These are phyloP conservation scores for Lophiostoma macrostomum DNA, from an alignment of 495 filamentous ascomycete genomes.

Conservation along the genomic window DNA sequence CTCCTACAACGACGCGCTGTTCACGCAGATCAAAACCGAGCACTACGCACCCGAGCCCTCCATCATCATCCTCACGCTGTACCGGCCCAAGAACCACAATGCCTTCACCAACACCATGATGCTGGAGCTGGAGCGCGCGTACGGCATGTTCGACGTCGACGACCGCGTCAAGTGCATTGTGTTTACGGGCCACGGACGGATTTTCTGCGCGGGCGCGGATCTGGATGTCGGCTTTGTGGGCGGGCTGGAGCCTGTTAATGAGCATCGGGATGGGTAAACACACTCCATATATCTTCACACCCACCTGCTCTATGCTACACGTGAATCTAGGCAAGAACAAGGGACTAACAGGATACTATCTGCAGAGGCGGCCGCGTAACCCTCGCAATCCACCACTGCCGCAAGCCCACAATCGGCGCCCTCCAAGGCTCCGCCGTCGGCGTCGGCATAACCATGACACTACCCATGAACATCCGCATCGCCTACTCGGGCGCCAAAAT, in stretches of 20 bases:
- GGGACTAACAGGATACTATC: neutral
- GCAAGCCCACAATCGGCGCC: slow-evolving; percentile 63
- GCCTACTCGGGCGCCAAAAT: slow-evolving; percentile 54
- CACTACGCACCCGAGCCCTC: slow-evolving; percentile 51
- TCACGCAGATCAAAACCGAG: slow-evolving; percentile 51
- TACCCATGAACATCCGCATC: slow-evolving; percentile 59
- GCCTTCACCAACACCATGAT: slow-evolving; percentile 60
- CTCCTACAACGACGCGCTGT: slow-evolving; percentile 45
- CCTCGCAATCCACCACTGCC: slow-evolving; percentile 59
- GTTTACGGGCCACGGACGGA: slow-evolving; percentile 56
- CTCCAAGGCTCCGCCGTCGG: slow-evolving; percentile 65
- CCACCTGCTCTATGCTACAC: neutral
- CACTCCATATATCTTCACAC: neutral
- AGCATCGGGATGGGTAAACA: slow-evolving; percentile 50
- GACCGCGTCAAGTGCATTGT: slow-evolving; percentile 54
- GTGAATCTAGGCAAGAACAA: neutral
- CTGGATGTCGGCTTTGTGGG: slow-evolving; percentile 52
- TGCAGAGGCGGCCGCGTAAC: slow-evolving; percentile 54
- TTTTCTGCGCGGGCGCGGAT: slow-evolving; percentile 67
- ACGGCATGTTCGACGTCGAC: slow-evolving; percentile 52
- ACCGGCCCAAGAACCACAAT: slow-evolving; percentile 60
- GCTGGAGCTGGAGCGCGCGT: slow-evolving; percentile 53
- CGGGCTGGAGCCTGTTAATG: slow-evolving; percentile 34
- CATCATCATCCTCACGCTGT: slow-evolving; percentile 55
- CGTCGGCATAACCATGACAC: slow-evolving; percentile 65